A percentile compares a stretch with the other conserved stretches of the same genome.
Evolutionary conservation across 129 eudicot species (phyloP).

Genomic region (Apium graveolens): DNA sequence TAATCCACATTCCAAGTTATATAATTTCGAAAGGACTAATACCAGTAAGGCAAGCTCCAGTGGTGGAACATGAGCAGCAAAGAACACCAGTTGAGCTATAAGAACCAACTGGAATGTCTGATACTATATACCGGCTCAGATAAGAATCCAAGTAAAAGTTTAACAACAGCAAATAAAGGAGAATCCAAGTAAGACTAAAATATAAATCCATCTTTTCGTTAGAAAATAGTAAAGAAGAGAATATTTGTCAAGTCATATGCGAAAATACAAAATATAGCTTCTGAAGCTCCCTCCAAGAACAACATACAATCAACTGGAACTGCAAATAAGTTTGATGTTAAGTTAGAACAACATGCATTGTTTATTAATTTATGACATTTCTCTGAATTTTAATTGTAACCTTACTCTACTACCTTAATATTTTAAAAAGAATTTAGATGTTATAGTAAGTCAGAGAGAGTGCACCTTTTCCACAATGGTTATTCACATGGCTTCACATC

Average conservation of each 20-base stretch:
- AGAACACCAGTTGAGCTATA: neutral
- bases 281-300: slow-evolving; percentile 5
- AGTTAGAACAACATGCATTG: neutral
- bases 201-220: neutral
- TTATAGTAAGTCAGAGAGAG: too few relatives aligned
- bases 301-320: neutral
- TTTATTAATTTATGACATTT: neutral
- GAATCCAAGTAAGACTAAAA: neutral
- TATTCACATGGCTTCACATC: too few relatives aligned
- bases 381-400: too few relatives aligned
- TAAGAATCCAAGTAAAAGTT: neutral
- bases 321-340: neutral
- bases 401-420: too few relatives aligned
- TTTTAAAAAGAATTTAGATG: too few relatives aligned
- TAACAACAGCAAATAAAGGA: too few relatives aligned
- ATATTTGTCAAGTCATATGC: neutral
- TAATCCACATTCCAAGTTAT: neutral
- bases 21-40: neutral
- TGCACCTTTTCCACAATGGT: too few relatives aligned
- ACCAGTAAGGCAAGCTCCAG: neutral
- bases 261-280: slow-evolving; percentile 1
- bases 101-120: too few relatives aligned
- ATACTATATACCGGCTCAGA: neutral
- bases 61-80: neutral
- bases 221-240: neutral